Base-by-base conservation (phyloP, 208 protist genomes). In the Trypanosoma conorhini region DNA sequence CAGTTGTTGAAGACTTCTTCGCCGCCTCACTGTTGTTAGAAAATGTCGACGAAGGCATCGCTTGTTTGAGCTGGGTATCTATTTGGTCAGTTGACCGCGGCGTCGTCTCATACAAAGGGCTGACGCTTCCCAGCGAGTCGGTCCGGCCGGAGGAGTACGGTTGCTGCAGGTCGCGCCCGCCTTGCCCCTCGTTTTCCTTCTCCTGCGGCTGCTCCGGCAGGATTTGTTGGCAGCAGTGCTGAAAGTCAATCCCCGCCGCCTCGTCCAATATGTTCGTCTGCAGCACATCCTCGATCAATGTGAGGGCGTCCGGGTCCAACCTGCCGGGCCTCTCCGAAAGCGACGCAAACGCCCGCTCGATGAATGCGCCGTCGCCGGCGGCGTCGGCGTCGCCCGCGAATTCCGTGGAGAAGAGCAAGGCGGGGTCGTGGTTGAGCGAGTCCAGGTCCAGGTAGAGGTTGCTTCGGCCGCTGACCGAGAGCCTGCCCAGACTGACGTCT, bases 261-360 rank as follows among this genome's bases (percentile, higher is more conserved):
- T 22, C 22, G 51, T 62, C 19, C 35, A 54, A 52, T 31, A 54
- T 48, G 55, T 62, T 62, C 5, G 46, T 61, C 13, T 52, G 48
- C 59, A 73, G 17, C 17, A 26, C n/a, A 26, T 67, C 68, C 7
- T 73, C 60, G 7, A 70, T 31, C 24, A 19, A 12, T 19, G 22
- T 19, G 10, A 73, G 44, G 24, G 57, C 42, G 44, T 54, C 31
- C 8, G 58, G 40, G 42, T 72, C 58, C 44, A 64, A 64, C 68
- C 67, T 66, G 9, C 19, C 57, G 22, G 68, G 60, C 22, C 52
- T 64, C 26, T 22, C 0, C 7, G 68, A 57, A 3, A 64, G 22
- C 1, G 26, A 38, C 24, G 48, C 31, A 67, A 61, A 52, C 19
- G 0, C 35, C 13, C 21, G 21, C 26, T 67, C 21, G 1, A 31